phyloP scores from a whole-genome alignment of 345 rosid species.

The Hevea brasiliensis region DNA sequence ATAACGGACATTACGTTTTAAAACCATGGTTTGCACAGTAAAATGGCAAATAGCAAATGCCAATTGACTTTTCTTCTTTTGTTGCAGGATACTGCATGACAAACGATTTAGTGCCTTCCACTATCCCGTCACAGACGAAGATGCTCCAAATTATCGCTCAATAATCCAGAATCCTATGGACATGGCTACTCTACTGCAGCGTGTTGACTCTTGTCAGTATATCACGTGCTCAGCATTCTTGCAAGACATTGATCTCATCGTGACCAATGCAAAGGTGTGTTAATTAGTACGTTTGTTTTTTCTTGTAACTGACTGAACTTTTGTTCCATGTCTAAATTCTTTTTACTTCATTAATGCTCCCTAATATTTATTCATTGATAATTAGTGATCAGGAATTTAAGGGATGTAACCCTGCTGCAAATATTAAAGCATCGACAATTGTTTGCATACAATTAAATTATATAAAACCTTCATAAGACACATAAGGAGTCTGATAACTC shows the following conservation, averaged over 20 bases:
- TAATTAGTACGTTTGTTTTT: neutral
- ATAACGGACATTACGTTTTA: too few relatives aligned
- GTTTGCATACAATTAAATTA: neutral
- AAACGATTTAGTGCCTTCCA: constrained; percentile 90
- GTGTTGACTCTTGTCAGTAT: constrained; percentile 83
- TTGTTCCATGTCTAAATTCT: neutral
- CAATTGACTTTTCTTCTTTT: neutral
- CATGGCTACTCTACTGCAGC: constrained; percentile 81
- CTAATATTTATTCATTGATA: neutral
- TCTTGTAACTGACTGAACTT: neutral
- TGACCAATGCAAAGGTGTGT: constrained; percentile 83
- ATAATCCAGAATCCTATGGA: constrained; percentile 97
- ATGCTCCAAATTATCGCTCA: constrained; percentile 89
- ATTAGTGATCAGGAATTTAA: neutral
- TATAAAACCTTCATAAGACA: neutral
- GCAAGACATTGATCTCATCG: constrained; percentile 90
- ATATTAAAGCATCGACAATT: neutral
- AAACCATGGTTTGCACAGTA: too few relatives aligned
- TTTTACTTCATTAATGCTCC: neutral
- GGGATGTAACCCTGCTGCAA: too few relatives aligned
- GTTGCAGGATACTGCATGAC: constrained; percentile 77
- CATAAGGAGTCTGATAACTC: neutral
- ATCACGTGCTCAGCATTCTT: constrained; percentile 78
- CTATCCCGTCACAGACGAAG: constrained; percentile 91
- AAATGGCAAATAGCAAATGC: too few relatives aligned